Percentiles rank a stretch among this genome's conserved stretches.
phyloP scores from a whole-genome alignment of 2,329 filamentous ascomycete genomes.

The Trichoderma sp. region DNA sequence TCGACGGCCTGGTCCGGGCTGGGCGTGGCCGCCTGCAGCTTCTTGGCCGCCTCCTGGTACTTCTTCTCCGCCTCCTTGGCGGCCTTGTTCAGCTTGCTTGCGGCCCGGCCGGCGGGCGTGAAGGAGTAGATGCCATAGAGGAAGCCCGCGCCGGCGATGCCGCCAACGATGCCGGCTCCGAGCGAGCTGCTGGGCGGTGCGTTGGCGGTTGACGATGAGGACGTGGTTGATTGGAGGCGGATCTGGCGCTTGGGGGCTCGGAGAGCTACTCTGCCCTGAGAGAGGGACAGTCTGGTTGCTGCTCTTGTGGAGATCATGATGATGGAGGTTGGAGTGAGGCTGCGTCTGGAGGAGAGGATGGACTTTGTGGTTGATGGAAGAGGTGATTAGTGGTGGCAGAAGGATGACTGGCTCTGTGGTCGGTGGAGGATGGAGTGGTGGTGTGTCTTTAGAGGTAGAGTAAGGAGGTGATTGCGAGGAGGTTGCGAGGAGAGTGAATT shows the following conservation, averaged over 20 bases:
- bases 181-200: conserved; percentile 34
- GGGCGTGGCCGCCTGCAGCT: conserved; percentile 64
- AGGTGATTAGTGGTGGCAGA: not conserved
- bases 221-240: conserved; percentile 24
- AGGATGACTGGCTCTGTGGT: not conserved
- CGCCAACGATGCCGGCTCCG: conserved; percentile 48
- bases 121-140: conserved; percentile 50
- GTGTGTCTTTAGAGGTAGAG: too few relatives aligned
- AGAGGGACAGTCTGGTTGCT: conserved; percentile 15
- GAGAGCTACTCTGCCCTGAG: conserved; percentile 11
- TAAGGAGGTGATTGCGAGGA: too few relatives aligned
- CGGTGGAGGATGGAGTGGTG: too few relatives aligned
- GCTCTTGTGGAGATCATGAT: conserved; percentile 24
- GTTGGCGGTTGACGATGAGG: conserved; percentile 2
- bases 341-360: not conserved
- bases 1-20: conserved; percentile 67
- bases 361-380: not conserved
- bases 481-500: too few relatives aligned
- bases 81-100: conserved; percentile 50
- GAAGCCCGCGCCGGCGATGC: conserved; percentile 46
- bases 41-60: conserved; percentile 61
- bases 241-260: conserved; percentile 18
- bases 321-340: not conserved
- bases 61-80: conserved; percentile 61
- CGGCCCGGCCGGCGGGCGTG: conserved; percentile 48